These are phyloP conservation scores for Didymella lethalis DNA, from an alignment of 2,329 filamentous ascomycete genomes.

Conservation along the genomic window DNA sequence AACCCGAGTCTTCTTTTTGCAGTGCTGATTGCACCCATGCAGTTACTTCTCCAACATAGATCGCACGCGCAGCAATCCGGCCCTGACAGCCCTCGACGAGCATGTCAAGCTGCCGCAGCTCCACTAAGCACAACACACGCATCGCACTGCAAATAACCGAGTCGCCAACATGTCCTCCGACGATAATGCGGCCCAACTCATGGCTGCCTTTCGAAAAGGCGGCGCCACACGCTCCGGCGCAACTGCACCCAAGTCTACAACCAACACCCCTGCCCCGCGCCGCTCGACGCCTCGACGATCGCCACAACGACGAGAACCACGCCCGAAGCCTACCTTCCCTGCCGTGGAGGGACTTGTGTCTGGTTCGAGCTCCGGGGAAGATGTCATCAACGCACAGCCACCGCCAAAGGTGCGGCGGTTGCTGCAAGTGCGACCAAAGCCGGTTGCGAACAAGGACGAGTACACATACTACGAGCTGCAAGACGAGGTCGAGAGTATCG, in stretches of 20 bases:
- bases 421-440: constrained; percentile 38
- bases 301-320: background rate
- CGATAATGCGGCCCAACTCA: constrained; percentile 34
- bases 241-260: constrained; percentile 4
- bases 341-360: constrained; percentile 27
- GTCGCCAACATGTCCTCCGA: constrained; percentile 35
- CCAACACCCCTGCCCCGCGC: background rate
- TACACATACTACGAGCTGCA: constrained; percentile 46
- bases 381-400: constrained; percentile 2
- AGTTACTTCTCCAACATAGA: background rate
- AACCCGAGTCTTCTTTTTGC: background rate
- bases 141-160: background rate
- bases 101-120: background rate
- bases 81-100: background rate
- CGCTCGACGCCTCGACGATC: constrained; percentile 2
- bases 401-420: constrained; percentile 22
- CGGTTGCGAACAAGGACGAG: constrained; percentile 38
- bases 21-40: too few relatives aligned
- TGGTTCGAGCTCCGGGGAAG: constrained; percentile 25
- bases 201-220: constrained; percentile 39
- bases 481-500: constrained; percentile 50
- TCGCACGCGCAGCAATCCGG: background rate
- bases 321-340: constrained; percentile 20
- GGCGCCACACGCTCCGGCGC: constrained; percentile 3
- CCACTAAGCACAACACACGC: background rate